Base-by-base conservation (phyloP, 495 filamentous ascomycete genomes). In the Lichenothelia convexa region DNA sequence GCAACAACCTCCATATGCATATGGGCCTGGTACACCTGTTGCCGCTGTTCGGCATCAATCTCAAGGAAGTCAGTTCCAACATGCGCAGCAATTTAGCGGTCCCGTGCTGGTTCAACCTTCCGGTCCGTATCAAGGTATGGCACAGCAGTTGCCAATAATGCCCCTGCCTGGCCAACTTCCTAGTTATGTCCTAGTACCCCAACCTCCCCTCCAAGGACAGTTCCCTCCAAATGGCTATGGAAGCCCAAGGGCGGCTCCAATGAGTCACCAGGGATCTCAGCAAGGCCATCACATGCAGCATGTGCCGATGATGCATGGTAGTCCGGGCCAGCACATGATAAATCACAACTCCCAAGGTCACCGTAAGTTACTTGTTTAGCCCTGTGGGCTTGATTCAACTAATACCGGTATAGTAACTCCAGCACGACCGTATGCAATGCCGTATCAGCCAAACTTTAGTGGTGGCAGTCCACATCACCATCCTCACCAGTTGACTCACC, bases 71-170 rank as follows among this genome's bases (percentile, higher is more conserved):
- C 21, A 17, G 21, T 29, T 33, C 8, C 43, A 42, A 15, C 33
- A 42, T 21, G 31, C 30, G 19, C 36, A 32, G 8, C 33, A 6
- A 8, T 39, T 81, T 50, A 75, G 69, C 20, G 60, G 59, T 4
- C 75, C 76, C 1, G 78, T 87, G 67, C 86, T 89, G 80, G 73
- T 82, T 41, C 80, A 77, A 47, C 75, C 76, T 65, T 42, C 45
- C 19, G 43, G 48, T 5, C 42, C 40, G 20, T n/a, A n/a, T n/a
- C n/a, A n/a, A n/a, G n/a, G n/a, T n/a, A n/a, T n/a, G n/a, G n/a
- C n/a, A n/a, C n/a, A n/a, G n/a, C n/a, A n/a, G n/a, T n/a, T n/a
- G n/a, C n/a, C n/a, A n/a, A n/a, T n/a, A n/a, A n/a, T n/a, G n/a
- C n/a, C n/a, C n/a, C n/a, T n/a, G n/a, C n/a, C n/a, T n/a, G n/a